phyloP scores from a whole-genome alignment of 2,329 filamentous ascomycete species.

The Phialophora expanda region DNA sequence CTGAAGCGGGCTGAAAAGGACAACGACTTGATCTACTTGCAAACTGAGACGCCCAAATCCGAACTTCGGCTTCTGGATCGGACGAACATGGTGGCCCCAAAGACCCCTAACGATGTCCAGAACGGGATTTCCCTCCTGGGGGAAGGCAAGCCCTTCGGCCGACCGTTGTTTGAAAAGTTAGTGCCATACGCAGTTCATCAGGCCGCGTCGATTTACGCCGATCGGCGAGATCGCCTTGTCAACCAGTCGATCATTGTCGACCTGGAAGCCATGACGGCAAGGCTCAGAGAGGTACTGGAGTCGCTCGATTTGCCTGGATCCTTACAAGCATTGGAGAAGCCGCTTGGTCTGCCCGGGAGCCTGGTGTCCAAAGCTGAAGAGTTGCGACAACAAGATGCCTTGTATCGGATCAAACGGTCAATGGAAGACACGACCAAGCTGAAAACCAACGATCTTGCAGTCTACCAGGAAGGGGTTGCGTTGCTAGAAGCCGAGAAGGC shows the following conservation, averaged over 20 bases:
- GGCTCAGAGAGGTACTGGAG: constrained; percentile 76
- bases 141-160: constrained; percentile 78
- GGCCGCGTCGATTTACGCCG: constrained; percentile 92
- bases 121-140: constrained; percentile 81
- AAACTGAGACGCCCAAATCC: constrained; percentile 82
- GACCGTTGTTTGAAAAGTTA: constrained; percentile 83
- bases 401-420: constrained; percentile 75
- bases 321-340: constrained; percentile 91
- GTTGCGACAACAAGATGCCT: constrained; percentile 85
- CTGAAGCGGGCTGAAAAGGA: constrained; percentile 89
- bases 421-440: constrained; percentile 90
- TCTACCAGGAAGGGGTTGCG: constrained; percentile 83
- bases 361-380: constrained; percentile 91
- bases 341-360: constrained; percentile 82
- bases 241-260: constrained; percentile 86
- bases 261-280: constrained; percentile 78
- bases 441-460: constrained; percentile 75
- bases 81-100: constrained; percentile 83
- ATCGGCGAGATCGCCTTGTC: constrained; percentile 85
- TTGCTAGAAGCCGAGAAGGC: constrained; percentile 78
- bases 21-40: constrained; percentile 92
- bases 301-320: constrained; percentile 89
- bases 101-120: constrained; percentile 79
- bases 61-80: constrained; percentile 85
- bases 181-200: constrained; percentile 96